Evolutionary conservation across 2,329 filamentous ascomycete genomes (phyloP), one percentile per base, ranked within the genome.

Genomic region (Domatiomyces catenatus): DNA sequence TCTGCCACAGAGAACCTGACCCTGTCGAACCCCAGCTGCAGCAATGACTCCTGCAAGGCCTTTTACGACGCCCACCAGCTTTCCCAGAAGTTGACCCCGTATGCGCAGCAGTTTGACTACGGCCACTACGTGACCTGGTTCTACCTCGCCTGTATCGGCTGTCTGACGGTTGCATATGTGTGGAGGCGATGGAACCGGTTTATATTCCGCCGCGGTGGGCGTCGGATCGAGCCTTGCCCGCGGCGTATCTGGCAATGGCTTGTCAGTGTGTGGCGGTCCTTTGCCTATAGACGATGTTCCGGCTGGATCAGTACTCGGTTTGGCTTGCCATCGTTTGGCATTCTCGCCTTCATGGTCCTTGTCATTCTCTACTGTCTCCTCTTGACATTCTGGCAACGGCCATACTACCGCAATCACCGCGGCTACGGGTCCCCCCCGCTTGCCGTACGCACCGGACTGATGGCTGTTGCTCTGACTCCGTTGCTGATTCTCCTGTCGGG

Each of bases 391-490:
- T 47, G 45, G n/a, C 19, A 28, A 24, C 49, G 48, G 8, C 52
- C 51, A n/a, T 57, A 57, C 46, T 57, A 57, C 42, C 52, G 55
- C 12, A 32, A 50, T 18, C 52, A 54, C 45, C 44, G 45, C 17
- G 52, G 49, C 19, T 55, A 51, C 39, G 54, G 47, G 17, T 58
- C 49, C 5, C 55, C 55, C 8, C 55, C 55, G 4, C 18, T 58
- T 7, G 55, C 47, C n/a, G 46, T 52, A 26, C 26, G 62, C 19
- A 61, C 57, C 42, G 62, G 59, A 2, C 51, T 64, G 50, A 56
- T 63, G 47, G 60, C 62, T 8, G 52, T 57, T 8, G 62, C 61
- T 12, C 48, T 61, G 17, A 62, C 57, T 15, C 62, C 62, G n/a
- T 44, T 62, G 6, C 48, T 56, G 2, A 54, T 64, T 19, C 58